These are phyloP conservation scores for Sphaerobolus stellatus DNA, from an alignment of 1,284 basidiomycete genomes.

Conservation along the genomic window DNA sequence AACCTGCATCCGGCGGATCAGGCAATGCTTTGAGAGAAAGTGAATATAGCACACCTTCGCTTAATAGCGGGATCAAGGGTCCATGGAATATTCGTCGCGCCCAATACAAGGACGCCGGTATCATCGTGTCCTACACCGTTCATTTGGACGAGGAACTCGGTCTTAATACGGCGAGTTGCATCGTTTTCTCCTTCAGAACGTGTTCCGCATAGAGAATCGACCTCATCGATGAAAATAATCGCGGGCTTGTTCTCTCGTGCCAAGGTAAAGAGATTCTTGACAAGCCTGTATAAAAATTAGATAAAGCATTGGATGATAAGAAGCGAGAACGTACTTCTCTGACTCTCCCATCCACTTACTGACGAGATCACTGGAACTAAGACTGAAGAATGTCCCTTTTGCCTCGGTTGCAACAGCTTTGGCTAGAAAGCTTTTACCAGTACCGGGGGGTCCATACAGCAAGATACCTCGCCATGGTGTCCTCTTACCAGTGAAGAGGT, in stretches of 20 bases:
- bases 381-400: slow-evolving; percentile 98
- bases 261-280: slow-evolving; percentile 96
- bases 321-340: slow-evolving; percentile 65
- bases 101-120: slow-evolving; percentile 96
- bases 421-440: slow-evolving; percentile 93
- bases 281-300: slow-evolving; percentile 56
- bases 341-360: slow-evolving; percentile 99
- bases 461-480: slow-evolving; percentile 97
- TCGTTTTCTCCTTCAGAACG: slow-evolving; percentile 96
- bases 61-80: slow-evolving; percentile 98
- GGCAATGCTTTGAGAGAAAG: slow-evolving; percentile 1
- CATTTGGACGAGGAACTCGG: slow-evolving; percentile 98
- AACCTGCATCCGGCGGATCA: slow-evolving; percentile 51
- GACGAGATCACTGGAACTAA: slow-evolving; percentile 93
- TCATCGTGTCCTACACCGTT: slow-evolving; percentile 98
- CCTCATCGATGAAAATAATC: slow-evolving; percentile 99
- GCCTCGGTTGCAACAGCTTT: slow-evolving; percentile 99
- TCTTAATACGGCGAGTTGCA: slow-evolving; percentile 95
- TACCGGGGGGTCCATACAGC: slow-evolving; percentile 93
- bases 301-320: not conserved
- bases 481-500: slow-evolving; percentile 96
- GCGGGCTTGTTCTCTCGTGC: slow-evolving; percentile 95
- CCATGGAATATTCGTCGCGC: slow-evolving; percentile 98
- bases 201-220: slow-evolving; percentile 94
- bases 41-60: slow-evolving; percentile 60